Percentiles rank a stretch among this genome's conserved stretches.
Evolutionary conservation across 2,329 filamentous ascomycete species (phyloP).

Genomic region (Colletotrichum sp.): DNA sequence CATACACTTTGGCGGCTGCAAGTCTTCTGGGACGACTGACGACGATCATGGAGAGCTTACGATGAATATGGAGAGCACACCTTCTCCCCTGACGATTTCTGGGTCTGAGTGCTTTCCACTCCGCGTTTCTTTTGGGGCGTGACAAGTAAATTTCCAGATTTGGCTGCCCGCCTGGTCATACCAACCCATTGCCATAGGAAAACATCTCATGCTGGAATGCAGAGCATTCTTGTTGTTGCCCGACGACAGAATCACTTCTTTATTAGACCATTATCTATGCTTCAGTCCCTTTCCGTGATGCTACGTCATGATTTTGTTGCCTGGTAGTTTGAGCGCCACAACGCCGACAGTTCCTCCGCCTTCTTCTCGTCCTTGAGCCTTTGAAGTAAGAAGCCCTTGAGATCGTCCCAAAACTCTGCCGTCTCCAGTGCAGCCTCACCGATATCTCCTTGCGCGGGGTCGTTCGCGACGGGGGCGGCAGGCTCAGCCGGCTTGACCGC

Average conservation of each 20-base stretch:
- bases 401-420: conserved; percentile 84
- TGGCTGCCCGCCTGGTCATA: conserved; percentile 37
- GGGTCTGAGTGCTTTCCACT: conserved; percentile 15
- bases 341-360: conserved; percentile 66
- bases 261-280: conserved; percentile 16
- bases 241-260: conserved; percentile 19
- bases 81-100: conserved; percentile 20
- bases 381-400: conserved; percentile 81
- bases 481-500: conserved; percentile 47
- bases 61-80: conserved; percentile 23
- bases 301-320: conserved; percentile 37
- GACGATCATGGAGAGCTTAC: conserved; percentile 30
- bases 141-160: conserved; percentile 34
- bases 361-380: conserved; percentile 73
- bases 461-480: conserved; percentile 36
- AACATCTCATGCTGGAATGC: conserved; percentile 32
- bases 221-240: conserved; percentile 29
- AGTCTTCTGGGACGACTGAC: conserved; percentile 25
- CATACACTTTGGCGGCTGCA: conserved; percentile 25
- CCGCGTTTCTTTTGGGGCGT: conserved; percentile 29
- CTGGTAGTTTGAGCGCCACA: conserved; percentile 78
- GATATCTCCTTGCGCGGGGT: background rate
- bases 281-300: background rate
- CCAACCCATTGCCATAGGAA: conserved; percentile 29
- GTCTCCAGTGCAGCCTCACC: conserved; percentile 65